Conservation (phyloP, 257 asterid genomes). For the Solanum chiquidenum region DNA sequence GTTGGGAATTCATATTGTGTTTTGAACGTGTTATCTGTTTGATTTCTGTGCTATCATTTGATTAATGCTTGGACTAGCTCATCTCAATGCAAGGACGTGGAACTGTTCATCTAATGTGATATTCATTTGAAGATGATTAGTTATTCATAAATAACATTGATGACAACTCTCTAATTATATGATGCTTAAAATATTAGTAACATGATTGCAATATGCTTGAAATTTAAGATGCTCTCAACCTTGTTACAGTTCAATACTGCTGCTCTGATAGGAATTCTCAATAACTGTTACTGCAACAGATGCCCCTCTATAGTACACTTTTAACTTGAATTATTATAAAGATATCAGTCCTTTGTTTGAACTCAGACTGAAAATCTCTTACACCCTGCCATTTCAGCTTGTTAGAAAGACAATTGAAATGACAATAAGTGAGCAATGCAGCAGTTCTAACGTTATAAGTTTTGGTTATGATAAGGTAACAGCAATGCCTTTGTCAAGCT, state of each 20-base stretch:
- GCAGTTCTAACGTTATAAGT: constrained; percentile 51
- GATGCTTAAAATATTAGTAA: not conserved
- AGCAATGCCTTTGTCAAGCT: not conserved
- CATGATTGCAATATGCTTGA: not conserved
- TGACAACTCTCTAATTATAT: not conserved
- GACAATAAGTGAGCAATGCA: constrained; percentile 21
- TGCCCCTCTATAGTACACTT: not conserved
- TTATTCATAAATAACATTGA: not conserved
- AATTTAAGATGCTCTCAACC: not conserved
- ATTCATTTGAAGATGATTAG: not conserved
- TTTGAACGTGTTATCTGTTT: not conserved
- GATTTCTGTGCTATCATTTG: not conserved
- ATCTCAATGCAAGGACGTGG: not conserved
- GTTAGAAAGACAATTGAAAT: constrained; percentile 60
- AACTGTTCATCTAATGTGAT: not conserved
- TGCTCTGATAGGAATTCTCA: not conserved
- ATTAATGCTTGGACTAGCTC: not conserved
- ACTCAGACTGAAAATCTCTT: not conserved
- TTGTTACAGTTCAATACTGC: not conserved
- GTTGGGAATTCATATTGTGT: not conserved
- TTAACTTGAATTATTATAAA: not conserved
- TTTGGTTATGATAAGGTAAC: constrained; percentile 47
- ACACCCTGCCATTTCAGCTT: constrained; percentile 27
- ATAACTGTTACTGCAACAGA: not conserved
- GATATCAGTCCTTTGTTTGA: not conserved